phyloP scores from a whole-genome alignment of 2,329 filamentous ascomycete genomes.

The Aspergillus sp. region DNA sequence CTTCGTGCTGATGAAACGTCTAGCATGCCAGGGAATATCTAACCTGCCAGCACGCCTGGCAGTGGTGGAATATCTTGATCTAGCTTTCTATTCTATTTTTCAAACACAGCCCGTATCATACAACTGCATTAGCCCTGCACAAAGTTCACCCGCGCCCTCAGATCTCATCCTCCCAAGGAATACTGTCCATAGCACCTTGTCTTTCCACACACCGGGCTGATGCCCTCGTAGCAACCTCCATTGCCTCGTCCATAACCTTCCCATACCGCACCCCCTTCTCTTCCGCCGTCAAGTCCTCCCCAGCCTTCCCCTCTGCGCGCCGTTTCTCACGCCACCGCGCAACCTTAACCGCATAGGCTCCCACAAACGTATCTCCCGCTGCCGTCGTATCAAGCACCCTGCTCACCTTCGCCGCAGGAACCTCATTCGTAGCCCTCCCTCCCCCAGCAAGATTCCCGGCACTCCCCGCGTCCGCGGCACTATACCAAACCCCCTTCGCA shows the following conservation, averaged over 20 bases:
- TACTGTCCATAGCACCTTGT: conserved; percentile 49
- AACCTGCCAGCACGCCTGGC: too few species aligned
- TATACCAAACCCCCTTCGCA: conserved; percentile 71
- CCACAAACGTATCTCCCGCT: conserved; percentile 92
- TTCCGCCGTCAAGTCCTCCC: conserved; percentile 40
- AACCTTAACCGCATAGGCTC: conserved; percentile 75
- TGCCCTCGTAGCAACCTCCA: conserved; percentile 45
- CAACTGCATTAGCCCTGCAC: not conserved
- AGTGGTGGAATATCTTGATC: not conserved
- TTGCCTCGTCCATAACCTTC: conserved; percentile 46
- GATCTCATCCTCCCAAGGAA: conserved; percentile 49
- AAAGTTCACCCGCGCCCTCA: conserved; percentile 13
- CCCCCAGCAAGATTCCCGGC: conserved; percentile 37
- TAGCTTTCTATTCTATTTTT: not conserved
- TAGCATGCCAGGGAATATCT: not conserved
- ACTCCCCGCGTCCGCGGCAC: conserved; percentile 50
- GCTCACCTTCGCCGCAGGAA: conserved; percentile 66
- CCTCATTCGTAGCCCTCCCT: conserved; percentile 34
- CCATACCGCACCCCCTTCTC: conserved; percentile 41
- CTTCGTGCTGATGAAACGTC: not conserved
- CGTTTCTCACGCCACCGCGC: conserved; percentile 52
- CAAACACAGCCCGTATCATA: conserved; percentile 1
- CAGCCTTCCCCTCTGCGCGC: conserved; percentile 51
- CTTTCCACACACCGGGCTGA: conserved; percentile 47
- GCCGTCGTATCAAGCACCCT: conserved; percentile 89